Percentiles rank a stretch among this genome's conserved stretches.
These are phyloP conservation scores for Colletotrichum tropicale DNA, from an alignment of 2,329 filamentous ascomycete genomes.

Conservation along the genomic window DNA sequence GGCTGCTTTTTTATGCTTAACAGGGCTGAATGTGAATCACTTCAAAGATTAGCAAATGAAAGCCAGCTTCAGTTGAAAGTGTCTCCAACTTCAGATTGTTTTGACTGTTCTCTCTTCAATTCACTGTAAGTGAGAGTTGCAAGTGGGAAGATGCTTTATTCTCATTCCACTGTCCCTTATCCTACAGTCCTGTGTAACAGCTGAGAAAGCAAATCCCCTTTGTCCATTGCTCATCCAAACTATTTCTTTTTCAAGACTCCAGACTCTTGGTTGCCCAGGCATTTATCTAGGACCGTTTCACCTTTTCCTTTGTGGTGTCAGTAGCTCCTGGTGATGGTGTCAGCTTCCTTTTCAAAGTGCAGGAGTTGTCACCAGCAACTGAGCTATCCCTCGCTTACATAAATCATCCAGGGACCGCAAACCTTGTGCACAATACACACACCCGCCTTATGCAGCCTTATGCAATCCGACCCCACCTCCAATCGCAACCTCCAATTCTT, in stretches of 20 bases:
- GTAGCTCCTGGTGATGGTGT: background rate
- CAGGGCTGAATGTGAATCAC: background rate
- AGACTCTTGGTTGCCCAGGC: background rate
- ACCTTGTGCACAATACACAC: background rate
- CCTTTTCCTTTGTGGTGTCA: background rate
- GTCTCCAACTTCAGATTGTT: background rate
- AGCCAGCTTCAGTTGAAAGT: background rate
- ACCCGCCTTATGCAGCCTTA: background rate
- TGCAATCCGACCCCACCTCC: background rate
- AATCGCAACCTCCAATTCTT: background rate
- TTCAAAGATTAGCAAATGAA: background rate
- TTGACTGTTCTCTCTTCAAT: background rate
- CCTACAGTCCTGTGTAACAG: background rate
- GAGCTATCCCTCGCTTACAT: background rate
- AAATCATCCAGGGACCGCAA: background rate
- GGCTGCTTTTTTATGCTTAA: background rate
- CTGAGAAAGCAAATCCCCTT: background rate
- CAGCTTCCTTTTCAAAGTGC: background rate
- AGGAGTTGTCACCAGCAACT: background rate
- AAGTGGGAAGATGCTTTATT: too few relatives aligned
- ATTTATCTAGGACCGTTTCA: background rate
- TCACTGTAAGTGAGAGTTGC: background rate
- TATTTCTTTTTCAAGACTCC: background rate
- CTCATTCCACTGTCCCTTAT: too few relatives aligned
- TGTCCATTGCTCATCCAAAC: background rate